Percentiles rank a stretch among this genome's conserved stretches.
Conservation (phyloP, 1,139 yeast genomes). For the Taphrina wiesneri region DNA sequence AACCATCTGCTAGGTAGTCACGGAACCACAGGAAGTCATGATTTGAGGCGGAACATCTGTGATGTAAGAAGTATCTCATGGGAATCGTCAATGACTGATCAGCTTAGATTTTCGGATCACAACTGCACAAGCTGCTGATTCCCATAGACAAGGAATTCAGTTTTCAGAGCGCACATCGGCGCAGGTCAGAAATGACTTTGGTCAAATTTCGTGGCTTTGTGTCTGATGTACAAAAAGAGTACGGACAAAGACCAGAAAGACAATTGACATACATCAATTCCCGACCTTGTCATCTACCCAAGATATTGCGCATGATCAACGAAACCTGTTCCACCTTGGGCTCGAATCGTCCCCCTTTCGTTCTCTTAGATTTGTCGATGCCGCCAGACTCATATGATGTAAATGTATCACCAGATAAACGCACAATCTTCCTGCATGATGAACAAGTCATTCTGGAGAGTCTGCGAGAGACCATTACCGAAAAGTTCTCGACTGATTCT, state of each 20-base stretch:
- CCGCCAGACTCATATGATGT: constrained; percentile 62
- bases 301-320: constrained; percentile 57
- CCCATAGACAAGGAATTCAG: not conserved
- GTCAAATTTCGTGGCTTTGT: constrained; percentile 57
- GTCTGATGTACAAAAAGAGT: constrained; percentile 61
- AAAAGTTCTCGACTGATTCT: constrained; percentile 36
- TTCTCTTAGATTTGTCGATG: constrained; percentile 61
- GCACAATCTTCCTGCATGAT: constrained; percentile 66
- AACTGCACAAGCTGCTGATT: constrained; percentile 1
- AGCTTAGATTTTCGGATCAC: constrained; percentile 23
- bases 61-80: not conserved
- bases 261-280: constrained; percentile 72
- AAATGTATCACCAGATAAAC: constrained; percentile 88
- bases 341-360: constrained; percentile 71
- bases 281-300: constrained; percentile 68
- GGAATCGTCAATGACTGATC: not conserved
- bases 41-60: not conserved
- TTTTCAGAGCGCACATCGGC: constrained; percentile 10
- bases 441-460: constrained; percentile 61
- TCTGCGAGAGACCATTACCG: constrained; percentile 44
- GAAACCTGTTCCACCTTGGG: constrained; percentile 74
- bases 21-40: constrained; percentile 23
- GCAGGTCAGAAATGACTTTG: not conserved
- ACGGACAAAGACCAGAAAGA: constrained; percentile 57
- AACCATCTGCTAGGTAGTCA: constrained; percentile 5